These are phyloP conservation scores for Ophioceras dolichostomum DNA, from an alignment of 2,329 filamentous ascomycete species.

Conservation along the genomic window DNA sequence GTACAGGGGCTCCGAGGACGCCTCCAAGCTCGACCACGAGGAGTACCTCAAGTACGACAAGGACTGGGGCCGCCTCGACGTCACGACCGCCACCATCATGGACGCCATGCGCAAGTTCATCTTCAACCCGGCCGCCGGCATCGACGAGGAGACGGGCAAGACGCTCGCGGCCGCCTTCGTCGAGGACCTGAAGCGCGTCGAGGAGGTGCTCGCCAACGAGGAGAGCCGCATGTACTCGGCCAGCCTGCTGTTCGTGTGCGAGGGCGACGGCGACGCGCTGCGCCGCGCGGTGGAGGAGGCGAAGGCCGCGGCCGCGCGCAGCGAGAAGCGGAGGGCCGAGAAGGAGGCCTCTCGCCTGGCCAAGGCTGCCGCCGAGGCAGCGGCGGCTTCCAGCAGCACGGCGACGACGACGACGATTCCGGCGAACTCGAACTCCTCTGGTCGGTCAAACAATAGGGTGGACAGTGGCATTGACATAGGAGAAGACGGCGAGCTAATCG, in stretches of 20 bases:
- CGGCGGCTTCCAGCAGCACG: too few species aligned
- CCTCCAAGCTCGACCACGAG: slow-evolving; percentile 34
- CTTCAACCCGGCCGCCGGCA: slow-evolving; percentile 44
- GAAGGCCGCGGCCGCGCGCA: slow-evolving; percentile 32
- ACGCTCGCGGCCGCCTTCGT: slow-evolving; percentile 41
- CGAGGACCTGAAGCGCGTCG: slow-evolving; percentile 37
- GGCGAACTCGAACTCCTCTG: not conserved
- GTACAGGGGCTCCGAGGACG: slow-evolving; percentile 42
- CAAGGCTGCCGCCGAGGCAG: slow-evolving; percentile 8
- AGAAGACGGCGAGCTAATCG: slow-evolving; percentile 20
- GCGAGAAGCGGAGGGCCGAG: slow-evolving; percentile 36
- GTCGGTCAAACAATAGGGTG: slow-evolving; percentile 24
- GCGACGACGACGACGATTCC: too few species aligned
- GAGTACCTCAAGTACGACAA: slow-evolving; percentile 50
- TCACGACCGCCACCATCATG: slow-evolving; percentile 41
- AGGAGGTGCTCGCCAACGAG: slow-evolving; percentile 38
- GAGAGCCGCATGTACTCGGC: slow-evolving; percentile 54
- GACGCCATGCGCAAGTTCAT: slow-evolving; percentile 44
- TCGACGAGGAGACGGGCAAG: slow-evolving; percentile 44
- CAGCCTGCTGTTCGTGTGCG: slow-evolving; percentile 51
- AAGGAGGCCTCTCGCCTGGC: slow-evolving; percentile 7
- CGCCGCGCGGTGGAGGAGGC: slow-evolving; percentile 40
- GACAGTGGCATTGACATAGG: slow-evolving; percentile 43
- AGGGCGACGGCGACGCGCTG: slow-evolving; percentile 47
- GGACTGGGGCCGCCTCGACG: slow-evolving; percentile 42